Evolutionary conservation across 805 yeast species (phyloP).

Genomic region (Suhomyces sp.): DNA sequence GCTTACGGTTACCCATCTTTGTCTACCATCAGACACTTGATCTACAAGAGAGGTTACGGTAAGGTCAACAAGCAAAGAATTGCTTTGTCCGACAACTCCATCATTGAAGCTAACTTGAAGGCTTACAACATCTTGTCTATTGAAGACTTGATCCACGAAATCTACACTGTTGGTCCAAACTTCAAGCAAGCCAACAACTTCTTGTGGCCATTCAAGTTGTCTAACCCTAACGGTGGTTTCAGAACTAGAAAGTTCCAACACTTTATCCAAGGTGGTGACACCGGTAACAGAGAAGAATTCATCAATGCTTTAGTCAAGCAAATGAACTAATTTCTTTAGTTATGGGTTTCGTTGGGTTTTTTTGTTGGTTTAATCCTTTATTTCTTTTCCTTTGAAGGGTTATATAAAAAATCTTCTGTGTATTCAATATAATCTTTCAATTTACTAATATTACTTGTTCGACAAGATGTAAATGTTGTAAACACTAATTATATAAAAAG

Average conservation of each 20-base stretch:
- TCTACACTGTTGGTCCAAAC: conserved; percentile 95
- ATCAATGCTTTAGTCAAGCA: conserved; percentile 92
- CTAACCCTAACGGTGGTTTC: conserved; percentile 98
- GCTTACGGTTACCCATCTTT: conserved; percentile 97
- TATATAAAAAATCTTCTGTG: conserved; percentile 1
- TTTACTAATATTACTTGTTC: not conserved
- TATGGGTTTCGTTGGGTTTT: conserved; percentile 1
- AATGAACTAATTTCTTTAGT: conserved; percentile 64
- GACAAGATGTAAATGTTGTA: not conserved
- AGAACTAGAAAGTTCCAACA: conserved; percentile 97
- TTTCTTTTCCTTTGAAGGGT: conserved; percentile 8
- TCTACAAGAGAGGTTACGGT: conserved; percentile 98
- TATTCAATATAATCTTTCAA: conserved; percentile 8
- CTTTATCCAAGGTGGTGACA: conserved; percentile 97
- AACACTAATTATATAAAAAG: too few species aligned
- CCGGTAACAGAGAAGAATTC: conserved; percentile 97
- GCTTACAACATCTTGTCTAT: conserved; percentile 88
- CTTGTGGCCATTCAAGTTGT: conserved; percentile 96
- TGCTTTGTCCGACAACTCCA: conserved; percentile 80
- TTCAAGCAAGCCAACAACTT: conserved; percentile 98
- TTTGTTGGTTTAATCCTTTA: conserved; percentile 7
- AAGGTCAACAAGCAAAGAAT: conserved; percentile 95
- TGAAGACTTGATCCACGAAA: conserved; percentile 95
- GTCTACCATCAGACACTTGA: conserved; percentile 85
- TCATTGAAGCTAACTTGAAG: conserved; percentile 86